Conservation (phyloP, 805 yeast genomes). For the Teunomyces pallodes region DNA sequence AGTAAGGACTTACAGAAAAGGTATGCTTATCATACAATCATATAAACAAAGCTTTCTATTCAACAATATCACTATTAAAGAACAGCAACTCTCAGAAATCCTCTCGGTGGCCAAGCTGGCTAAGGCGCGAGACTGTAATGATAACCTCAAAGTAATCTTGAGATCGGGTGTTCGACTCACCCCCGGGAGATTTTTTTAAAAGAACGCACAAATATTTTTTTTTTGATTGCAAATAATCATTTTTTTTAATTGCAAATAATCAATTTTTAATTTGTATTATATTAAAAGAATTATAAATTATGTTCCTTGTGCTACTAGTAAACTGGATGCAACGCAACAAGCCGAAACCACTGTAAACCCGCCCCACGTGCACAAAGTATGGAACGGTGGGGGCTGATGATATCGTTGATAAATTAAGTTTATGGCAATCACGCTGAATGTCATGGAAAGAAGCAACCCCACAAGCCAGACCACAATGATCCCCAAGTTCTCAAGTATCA, state of each 20-base stretch:
- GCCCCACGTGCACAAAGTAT: constrained; percentile 23
- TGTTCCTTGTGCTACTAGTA: constrained; percentile 2
- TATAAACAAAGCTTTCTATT: no score
- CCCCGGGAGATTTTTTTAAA: constrained; percentile 41
- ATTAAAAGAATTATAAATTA: neutral
- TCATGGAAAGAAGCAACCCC: constrained; percentile 32
- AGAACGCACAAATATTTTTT: no score
- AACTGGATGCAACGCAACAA: constrained; percentile 19
- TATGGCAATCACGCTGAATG: constrained; percentile 34
- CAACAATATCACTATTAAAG: neutral
- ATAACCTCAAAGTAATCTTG: constrained; percentile 39
- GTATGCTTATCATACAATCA: no score
- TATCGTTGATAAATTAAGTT: constrained; percentile 33
- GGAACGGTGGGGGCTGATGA: constrained; percentile 24
- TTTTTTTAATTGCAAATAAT: neutral
- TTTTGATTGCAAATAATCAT: neutral
- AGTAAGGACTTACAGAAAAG: no score
- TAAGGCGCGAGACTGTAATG: constrained; percentile 51
- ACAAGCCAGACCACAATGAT: constrained; percentile 28
- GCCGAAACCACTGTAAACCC: constrained; percentile 21
- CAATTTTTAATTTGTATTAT: no score
- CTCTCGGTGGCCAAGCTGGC: constrained; percentile 51
- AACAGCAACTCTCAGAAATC: constrained; percentile 6
- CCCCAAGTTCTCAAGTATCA: constrained; percentile 29
- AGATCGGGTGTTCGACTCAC: constrained; percentile 52